Percentiles rank a stretch among this genome's conserved stretches.
phyloP scores from a whole-genome alignment of 164 flowering plant genomes.

The Kingdonia uniflora region DNA sequence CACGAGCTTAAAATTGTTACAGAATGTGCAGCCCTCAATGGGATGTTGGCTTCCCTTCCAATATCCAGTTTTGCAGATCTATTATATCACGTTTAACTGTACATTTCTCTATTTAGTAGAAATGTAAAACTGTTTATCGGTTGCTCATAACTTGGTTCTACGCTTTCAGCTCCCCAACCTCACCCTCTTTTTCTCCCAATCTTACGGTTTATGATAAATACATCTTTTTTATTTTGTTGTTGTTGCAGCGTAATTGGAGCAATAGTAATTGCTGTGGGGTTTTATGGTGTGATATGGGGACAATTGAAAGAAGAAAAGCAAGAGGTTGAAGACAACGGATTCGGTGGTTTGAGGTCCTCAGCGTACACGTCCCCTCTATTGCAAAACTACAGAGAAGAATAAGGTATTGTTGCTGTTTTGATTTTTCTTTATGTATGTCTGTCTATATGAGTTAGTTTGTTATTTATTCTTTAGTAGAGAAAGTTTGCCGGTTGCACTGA shows the following conservation, averaged over 20 bases:
- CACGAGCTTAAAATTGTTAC: too few relatives aligned
- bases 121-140: not conserved
- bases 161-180: not conserved
- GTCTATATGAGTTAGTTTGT: too few relatives aligned
- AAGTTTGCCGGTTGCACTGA: too few relatives aligned
- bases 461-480: too few relatives aligned
- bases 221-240: not conserved
- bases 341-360: too few relatives aligned
- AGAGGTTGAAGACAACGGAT: not conserved
- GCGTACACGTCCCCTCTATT: too few relatives aligned
- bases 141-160: not conserved
- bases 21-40: too few relatives aligned
- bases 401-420: not conserved
- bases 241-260: conserved; percentile 1
- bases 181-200: not conserved
- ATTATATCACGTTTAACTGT: too few relatives aligned
- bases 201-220: not conserved
- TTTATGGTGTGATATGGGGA: not conserved
- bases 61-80: not conserved
- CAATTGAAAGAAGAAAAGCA: not conserved
- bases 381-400: conserved; percentile 1
- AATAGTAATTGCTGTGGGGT: conserved; percentile 1
- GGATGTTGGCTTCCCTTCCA: not conserved
- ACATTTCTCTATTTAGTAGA: not conserved
- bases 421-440: not conserved